Evolutionary conservation across 2,329 filamentous ascomycete genomes (phyloP).

Genomic region (Canariomyces notabilis): DNA sequence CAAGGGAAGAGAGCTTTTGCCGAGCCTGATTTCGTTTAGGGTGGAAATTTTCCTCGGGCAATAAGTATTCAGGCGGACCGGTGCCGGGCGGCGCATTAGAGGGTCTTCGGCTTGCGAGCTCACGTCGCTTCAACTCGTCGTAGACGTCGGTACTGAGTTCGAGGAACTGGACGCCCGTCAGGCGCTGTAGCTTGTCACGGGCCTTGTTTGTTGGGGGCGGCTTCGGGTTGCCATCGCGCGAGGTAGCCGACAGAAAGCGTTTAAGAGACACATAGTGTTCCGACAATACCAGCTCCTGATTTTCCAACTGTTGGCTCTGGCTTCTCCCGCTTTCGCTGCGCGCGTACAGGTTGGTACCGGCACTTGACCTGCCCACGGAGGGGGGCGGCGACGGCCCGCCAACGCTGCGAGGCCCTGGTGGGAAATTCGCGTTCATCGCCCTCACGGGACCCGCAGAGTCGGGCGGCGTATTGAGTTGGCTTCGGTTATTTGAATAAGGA

Average conservation of each 20-base stretch:
- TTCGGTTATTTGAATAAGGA: constrained; percentile 49
- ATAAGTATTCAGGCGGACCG: constrained; percentile 64
- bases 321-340: constrained; percentile 61
- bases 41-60: constrained; percentile 86
- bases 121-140: constrained; percentile 85
- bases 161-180: constrained; percentile 90
- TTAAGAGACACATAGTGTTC: constrained; percentile 81
- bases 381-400: constrained; percentile 77
- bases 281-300: constrained; percentile 57
- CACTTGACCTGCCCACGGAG: constrained; percentile 80
- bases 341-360: constrained; percentile 66
- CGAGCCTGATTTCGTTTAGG: constrained; percentile 97
- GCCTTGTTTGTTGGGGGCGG: constrained; percentile 81
- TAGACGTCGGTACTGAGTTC: constrained; percentile 97
- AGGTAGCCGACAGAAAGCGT: constrained; percentile 64
- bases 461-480: constrained; percentile 63
- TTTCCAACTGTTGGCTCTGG: constrained; percentile 54
- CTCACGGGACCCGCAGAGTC: constrained; percentile 59
- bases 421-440: constrained; percentile 56
- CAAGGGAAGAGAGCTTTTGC: constrained; percentile 87
- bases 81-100: constrained; percentile 46
- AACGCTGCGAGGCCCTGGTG: constrained; percentile 50
- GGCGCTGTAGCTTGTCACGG: constrained; percentile 84
- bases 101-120: constrained; percentile 57
- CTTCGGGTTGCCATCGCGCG: constrained; percentile 69